Percentiles rank a stretch among this genome's conserved stretches.
These are phyloP conservation scores for Trichoderma sp. DNA, from an alignment of 2,329 filamentous ascomycete species.

Conservation along the genomic window DNA sequence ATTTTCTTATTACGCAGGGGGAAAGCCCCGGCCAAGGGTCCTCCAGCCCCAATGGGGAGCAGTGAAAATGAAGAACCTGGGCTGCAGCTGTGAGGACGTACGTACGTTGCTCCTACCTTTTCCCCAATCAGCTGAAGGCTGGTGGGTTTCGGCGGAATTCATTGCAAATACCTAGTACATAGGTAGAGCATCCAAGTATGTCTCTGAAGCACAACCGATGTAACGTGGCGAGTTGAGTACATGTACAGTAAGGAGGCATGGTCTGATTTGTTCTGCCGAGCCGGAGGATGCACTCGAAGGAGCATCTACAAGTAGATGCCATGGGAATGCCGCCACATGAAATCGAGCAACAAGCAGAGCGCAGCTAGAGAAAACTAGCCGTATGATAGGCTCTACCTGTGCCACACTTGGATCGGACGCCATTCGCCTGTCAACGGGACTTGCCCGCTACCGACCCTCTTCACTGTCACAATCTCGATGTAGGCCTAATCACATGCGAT, in stretches of 20 bases:
- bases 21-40: not conserved
- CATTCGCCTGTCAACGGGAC: not conserved
- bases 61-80: not conserved
- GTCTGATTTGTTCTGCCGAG: conserved; percentile 1
- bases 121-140: not conserved
- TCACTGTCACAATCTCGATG: not conserved
- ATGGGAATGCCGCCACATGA: not conserved
- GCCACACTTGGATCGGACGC: not conserved
- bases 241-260: not conserved
- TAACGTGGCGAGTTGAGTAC: not conserved
- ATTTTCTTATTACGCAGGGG: not conserved
- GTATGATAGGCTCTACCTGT: not conserved
- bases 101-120: not conserved
- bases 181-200: not conserved
- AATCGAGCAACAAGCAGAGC: not conserved
- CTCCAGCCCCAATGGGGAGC: not conserved
- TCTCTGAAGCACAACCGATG: not conserved
- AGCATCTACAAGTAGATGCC: not conserved
- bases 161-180: not conserved
- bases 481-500: not conserved
- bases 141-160: not conserved
- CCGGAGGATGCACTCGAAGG: not conserved
- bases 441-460: not conserved
- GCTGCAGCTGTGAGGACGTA: not conserved
- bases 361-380: not conserved